Percentiles rank a stretch among this genome's conserved stretches.
Evolutionary conservation across 495 filamentous ascomycete genomes (phyloP).

Genomic region (Daldinia concentrica): DNA sequence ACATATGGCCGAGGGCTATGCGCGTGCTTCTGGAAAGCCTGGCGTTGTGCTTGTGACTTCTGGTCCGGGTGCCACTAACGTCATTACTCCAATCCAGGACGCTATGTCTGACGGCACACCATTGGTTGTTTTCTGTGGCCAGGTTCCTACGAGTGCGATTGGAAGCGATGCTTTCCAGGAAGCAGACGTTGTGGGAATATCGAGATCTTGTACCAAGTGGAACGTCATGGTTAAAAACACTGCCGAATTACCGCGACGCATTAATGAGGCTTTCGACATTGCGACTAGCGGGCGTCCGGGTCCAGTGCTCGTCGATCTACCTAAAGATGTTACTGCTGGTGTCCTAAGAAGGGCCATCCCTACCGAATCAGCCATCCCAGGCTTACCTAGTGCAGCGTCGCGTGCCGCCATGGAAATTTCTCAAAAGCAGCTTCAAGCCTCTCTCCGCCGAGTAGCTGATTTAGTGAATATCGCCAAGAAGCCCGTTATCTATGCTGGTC

Average conservation of each 20-base stretch:
- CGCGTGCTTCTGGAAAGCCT: slow-evolving; percentile 75
- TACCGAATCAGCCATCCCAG: slow-evolving; percentile 68
- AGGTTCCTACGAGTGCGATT: slow-evolving; percentile 76
- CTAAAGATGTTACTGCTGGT: slow-evolving; percentile 79
- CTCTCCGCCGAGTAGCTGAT: slow-evolving; percentile 69
- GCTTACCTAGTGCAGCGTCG: slow-evolving; percentile 74
- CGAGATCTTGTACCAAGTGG: slow-evolving; percentile 83
- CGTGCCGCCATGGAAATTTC: slow-evolving; percentile 68
- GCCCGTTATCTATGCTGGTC: slow-evolving; percentile 79
- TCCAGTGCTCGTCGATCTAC: slow-evolving; percentile 81
- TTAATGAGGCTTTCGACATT: slow-evolving; percentile 88
- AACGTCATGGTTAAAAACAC: slow-evolving; percentile 85
- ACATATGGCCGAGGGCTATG: slow-evolving; percentile 85
- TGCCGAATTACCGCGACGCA: slow-evolving; percentile 77
- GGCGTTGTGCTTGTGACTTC: slow-evolving; percentile 83
- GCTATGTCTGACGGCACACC: slow-evolving; percentile 81
- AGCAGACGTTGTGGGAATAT: slow-evolving; percentile 80
- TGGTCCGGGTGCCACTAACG: slow-evolving; percentile 80
- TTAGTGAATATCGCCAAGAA: slow-evolving; percentile 79
- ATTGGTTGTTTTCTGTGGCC: slow-evolving; percentile 81
- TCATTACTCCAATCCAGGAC: slow-evolving; percentile 81
- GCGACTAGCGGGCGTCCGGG: slow-evolving; percentile 78
- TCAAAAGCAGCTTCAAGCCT: slow-evolving; percentile 65
- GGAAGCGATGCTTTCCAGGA: slow-evolving; percentile 85
- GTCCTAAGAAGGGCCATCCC: slow-evolving; percentile 74